Conservation (phyloP, 768 basidiomycete species). For the Gloeopeniophorella convolvens region DNA sequence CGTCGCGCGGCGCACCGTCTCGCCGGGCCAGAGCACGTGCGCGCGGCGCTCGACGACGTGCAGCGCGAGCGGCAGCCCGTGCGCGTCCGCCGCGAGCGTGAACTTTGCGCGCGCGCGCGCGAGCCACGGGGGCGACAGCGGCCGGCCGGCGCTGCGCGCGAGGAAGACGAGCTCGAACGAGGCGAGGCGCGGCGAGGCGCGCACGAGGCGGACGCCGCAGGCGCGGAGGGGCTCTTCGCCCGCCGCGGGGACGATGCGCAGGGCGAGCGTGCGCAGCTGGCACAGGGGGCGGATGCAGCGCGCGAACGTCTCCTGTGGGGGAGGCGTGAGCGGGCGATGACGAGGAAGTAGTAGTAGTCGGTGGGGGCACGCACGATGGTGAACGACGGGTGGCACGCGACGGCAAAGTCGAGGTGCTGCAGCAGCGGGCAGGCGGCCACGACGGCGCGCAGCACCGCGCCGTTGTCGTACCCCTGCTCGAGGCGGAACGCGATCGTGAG, state of each 20-base stretch:
- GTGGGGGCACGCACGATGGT: constrained; percentile 50
- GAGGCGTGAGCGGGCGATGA: neutral
- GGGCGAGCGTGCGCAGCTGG: constrained; percentile 53
- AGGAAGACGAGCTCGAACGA: constrained; percentile 63
- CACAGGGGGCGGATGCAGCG: constrained; percentile 55
- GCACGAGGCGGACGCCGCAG: constrained; percentile 58
- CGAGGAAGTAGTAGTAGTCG: neutral
- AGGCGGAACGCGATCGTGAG: constrained; percentile 62
- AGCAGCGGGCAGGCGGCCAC: constrained; percentile 61
- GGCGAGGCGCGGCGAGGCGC: constrained; percentile 57
- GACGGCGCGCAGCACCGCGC: constrained; percentile 60
- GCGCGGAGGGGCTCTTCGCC: constrained; percentile 54
- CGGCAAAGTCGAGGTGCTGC: constrained; percentile 56
- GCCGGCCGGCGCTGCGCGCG: constrained; percentile 37
- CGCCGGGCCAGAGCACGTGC: neutral
- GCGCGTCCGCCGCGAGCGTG: constrained; percentile 12
- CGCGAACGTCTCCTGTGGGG: constrained; percentile 51
- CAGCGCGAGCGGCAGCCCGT: constrained; percentile 18
- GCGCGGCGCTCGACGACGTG: constrained; percentile 12
- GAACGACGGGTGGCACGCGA: constrained; percentile 64
- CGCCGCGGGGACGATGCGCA: constrained; percentile 62
- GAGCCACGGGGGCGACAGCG: constrained; percentile 18
- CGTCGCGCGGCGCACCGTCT: neutral
- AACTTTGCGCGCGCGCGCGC: constrained; percentile 11
- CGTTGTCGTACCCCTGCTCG: constrained; percentile 65